Base-by-base conservation (phyloP, 164 flowering plant genomes). In the Umbellularia californica region DNA sequence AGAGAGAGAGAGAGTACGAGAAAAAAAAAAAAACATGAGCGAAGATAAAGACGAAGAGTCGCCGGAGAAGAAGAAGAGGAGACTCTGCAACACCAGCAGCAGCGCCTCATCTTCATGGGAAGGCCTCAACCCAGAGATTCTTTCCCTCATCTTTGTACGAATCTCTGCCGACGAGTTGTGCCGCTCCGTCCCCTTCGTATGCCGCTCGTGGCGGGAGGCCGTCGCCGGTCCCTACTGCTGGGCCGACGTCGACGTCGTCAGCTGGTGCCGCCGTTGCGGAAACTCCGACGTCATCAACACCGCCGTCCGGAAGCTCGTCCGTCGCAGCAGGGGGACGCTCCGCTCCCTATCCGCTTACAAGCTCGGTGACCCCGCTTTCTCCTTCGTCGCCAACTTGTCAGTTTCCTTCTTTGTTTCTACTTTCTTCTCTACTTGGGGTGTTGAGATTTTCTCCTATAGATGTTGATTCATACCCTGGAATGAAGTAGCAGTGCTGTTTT, bases 171-270 rank as follows among this genome's bases (percentile, higher is more conserved):
- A 88, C 47, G 92, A 91, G 77, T 78, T 78, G 25, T 75, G 90
- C 3, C 87, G 89, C 64, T 89, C 88, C 71, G 79, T 94, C 11
- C 97, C 98, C 2, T 77, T 86, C 63, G 97, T 94, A 4, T 92
- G 97, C 82, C 89, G 88, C 81, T 83, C 95, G 20, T 94, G 98
- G 98, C 58, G 76, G 2, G 85, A 76, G 69, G 90, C 82, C 1
- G 92, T 90, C 35, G 64, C 55, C 5, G 97, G 95, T 22, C 98
- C 98, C 30, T 91, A 89, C 72, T 94, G 97, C 74, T 94, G 98
- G 98, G 91, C 90, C 80, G 92, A 91, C 84, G 89, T 92, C 15
- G 90, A 94, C 81, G 87, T 94, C 67, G 90, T 85, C 74, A 89
- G 87, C 33, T 92, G 97, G 96, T 87, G 97, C 72, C 72, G 47